Conservation (phyloP, 805 yeast species). For the Starmerella tilneyi region DNA sequence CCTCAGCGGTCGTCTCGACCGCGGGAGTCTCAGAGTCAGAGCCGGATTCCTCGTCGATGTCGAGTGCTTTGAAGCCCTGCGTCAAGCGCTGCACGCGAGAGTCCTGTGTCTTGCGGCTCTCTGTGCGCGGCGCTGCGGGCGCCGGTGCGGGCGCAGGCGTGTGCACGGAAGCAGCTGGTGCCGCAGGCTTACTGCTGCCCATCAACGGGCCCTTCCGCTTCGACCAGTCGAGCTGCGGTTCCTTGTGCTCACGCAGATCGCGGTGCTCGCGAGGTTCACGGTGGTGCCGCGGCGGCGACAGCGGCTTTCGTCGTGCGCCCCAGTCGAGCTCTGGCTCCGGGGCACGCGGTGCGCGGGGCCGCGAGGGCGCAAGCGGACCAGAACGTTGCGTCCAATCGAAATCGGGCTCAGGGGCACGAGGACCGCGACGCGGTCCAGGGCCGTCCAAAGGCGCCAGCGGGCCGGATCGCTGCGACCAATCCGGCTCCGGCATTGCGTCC, state of each 20-base stretch:
- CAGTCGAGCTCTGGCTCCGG: slow-evolving; percentile 44
- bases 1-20: slow-evolving; percentile 5
- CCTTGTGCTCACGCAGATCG: slow-evolving; percentile 4
- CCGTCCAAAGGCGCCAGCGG: slow-evolving; percentile 19
- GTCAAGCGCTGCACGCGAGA: slow-evolving; percentile 26
- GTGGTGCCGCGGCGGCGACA: not conserved
- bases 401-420: slow-evolving; percentile 31
- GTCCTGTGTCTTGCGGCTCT: slow-evolving; percentile 18
- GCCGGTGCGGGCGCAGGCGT: slow-evolving; percentile 25
- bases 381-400: slow-evolving; percentile 31
- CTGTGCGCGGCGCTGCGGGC: slow-evolving; percentile 23
- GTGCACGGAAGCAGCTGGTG: too few relatives aligned
- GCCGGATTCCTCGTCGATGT: slow-evolving; percentile 20
- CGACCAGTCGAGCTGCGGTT: slow-evolving; percentile 24
- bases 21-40: slow-evolving; percentile 15
- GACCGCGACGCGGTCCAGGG: slow-evolving; percentile 30
- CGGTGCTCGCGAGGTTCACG: slow-evolving; percentile 4
- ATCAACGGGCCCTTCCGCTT: slow-evolving; percentile 3
- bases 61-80: slow-evolving; percentile 23
- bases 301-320: slow-evolving; percentile 19
- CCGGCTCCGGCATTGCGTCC: slow-evolving; percentile 17
- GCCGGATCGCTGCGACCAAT: slow-evolving; percentile 23
- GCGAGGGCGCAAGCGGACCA: slow-evolving; percentile 32
- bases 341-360: slow-evolving; percentile 25
- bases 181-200: slow-evolving; percentile 23